Base-by-base conservation (phyloP, 164 flowering plant species). In the Dillenia suffruticosa region DNA sequence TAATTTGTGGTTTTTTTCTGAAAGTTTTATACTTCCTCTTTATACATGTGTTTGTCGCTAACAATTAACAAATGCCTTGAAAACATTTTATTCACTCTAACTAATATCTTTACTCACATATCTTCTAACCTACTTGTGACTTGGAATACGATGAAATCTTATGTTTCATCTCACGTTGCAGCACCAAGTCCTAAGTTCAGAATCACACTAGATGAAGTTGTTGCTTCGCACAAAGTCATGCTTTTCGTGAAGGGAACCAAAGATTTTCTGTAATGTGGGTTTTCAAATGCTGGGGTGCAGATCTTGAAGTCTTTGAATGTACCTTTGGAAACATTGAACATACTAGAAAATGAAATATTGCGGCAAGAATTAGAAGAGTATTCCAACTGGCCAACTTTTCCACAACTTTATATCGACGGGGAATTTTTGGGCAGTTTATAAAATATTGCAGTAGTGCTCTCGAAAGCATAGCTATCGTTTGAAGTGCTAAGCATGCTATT, bases 371-470 rank as follows among this genome's bases (percentile, higher is more conserved):
- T 90, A 63, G 90, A 94, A 79, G 91, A 90, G 63, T 94, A 87
- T 58, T 89, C 98, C 24, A 87, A 56, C 63, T 90, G 98, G 98
- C 98, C 97, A 8, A 94, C 98, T 44, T 94, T 94, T 73, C 98
- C 98, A 48, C 98, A 94, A 57, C 88, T 94, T 32, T 94, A 94
- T 62, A 81, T 90, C 52, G 91, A 89, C n/a, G 97, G 98, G 32
- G 93, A 90, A 61, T 90, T 91, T 74, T 89, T 84, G 66, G 98
- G 98, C 67, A 95, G 97, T 48, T 91, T 32, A 6, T 32, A n/a
- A n/a, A n/a, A n/a, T n/a, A n/a, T n/a, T n/a, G n/a, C n/a, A n/a
- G n/a, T n/a, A n/a, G n/a, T n/a, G n/a, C n/a, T n/a, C n/a, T n/a
- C n/a, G n/a, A n/a, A n/a, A n/a, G n/a, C n/a, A n/a, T n/a, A n/a